phyloP scores from a whole-genome alignment of 129 eudicot species.

The Flaveria ramosissima region DNA sequence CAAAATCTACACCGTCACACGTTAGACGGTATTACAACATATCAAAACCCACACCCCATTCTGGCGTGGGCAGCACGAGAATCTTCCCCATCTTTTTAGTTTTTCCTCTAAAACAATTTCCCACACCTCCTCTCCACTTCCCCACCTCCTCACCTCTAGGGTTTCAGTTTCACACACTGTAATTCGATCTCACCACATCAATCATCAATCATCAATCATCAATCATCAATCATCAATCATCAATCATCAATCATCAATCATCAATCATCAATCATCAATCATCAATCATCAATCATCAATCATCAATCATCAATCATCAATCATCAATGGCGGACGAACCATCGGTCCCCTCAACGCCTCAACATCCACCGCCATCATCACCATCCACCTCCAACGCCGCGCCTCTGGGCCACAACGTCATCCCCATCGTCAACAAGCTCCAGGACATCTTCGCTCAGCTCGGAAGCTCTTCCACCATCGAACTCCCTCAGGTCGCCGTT shows the following conservation, averaged over 20 bases:
- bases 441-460: slow-evolving; percentile 91
- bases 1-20: no score
- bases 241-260: no score
- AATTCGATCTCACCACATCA: slow-evolving; percentile 23
- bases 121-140: background rate
- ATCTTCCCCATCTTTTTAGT: background rate
- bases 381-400: slow-evolving; percentile 42
- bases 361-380: slow-evolving; percentile 30
- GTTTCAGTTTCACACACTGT: slow-evolving; percentile 6
- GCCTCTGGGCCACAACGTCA: slow-evolving; percentile 78
- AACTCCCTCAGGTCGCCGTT: slow-evolving; percentile 92
- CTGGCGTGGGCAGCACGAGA: no score
- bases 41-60: no score
- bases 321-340: slow-evolving; percentile 75
- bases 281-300: no score
- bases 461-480: slow-evolving; percentile 65
- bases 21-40: no score
- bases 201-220: background rate
- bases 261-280: no score
- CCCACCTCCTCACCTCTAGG: background rate
- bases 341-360: slow-evolving; percentile 32
- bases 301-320: no score
- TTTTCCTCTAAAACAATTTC: background rate
- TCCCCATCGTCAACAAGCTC: slow-evolving; percentile 89
- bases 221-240: background rate